A percentile compares a stretch with the other conserved stretches of the same genome.
phyloP scores from a whole-genome alignment of 2,329 filamentous ascomycete genomes.

The Penicillium rolfsii region DNA sequence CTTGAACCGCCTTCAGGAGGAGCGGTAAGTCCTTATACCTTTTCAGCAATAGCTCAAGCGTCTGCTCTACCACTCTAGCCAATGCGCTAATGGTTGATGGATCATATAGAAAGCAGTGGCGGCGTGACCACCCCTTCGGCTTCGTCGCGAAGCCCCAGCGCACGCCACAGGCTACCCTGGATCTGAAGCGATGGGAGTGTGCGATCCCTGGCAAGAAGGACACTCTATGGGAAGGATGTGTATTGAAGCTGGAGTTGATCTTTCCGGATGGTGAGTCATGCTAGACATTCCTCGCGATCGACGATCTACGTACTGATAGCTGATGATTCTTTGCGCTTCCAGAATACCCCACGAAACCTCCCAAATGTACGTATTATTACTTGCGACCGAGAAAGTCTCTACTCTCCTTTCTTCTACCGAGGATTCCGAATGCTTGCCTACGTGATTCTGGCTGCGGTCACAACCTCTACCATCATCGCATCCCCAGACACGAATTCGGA shows the following conservation, averaged over 20 bases:
- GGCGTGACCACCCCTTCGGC: conserved; percentile 93
- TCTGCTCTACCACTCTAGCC: background rate
- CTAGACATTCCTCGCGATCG: conserved; percentile 12
- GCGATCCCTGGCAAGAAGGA: conserved; percentile 94
- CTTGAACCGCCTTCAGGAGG: conserved; percentile 83
- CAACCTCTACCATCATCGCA: background rate
- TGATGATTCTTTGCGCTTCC: conserved; percentile 23
- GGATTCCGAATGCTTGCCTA: background rate
- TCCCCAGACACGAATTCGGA: background rate
- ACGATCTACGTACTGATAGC: conserved; percentile 18
- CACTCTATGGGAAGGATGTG: conserved; percentile 95
- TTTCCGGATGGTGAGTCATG: conserved; percentile 82
- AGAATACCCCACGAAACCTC: conserved; percentile 99
- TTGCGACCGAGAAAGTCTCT: background rate
- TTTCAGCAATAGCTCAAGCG: background rate
- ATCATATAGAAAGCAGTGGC: conserved; percentile 84
- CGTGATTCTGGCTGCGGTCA: background rate
- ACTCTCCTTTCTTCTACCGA: background rate
- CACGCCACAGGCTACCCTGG: conserved; percentile 76
- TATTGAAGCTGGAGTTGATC: conserved; percentile 90
- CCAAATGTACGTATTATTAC: conserved; percentile 74
- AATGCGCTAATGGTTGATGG: conserved; percentile 18
- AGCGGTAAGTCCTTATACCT: conserved; percentile 64
- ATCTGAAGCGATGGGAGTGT: conserved; percentile 96
- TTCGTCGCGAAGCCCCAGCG: conserved; percentile 91